A percentile compares a stretch with the other conserved stretches of the same genome.
Evolutionary conservation across 345 rosid genomes (phyloP).

Genomic region (Kernera saxatilis): DNA sequence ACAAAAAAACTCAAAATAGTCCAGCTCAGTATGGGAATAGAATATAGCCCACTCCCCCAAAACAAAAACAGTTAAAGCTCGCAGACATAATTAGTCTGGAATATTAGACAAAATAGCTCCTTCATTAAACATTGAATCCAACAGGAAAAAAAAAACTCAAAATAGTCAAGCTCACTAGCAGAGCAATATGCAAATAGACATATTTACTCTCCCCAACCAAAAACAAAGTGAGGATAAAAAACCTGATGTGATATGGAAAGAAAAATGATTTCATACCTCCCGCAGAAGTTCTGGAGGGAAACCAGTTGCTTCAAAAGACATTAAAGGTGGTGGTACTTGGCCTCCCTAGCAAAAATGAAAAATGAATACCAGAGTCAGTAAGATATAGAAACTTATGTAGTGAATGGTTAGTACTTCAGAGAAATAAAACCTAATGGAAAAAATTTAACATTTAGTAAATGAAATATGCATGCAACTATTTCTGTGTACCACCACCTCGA

Average conservation of each 20-base stretch:
- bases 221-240: neutral
- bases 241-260: neutral
- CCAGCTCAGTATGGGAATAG: too few species aligned
- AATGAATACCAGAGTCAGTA: neutral
- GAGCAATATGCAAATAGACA: neutral
- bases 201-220: neutral
- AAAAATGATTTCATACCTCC: conserved; percentile 53
- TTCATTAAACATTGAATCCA: neutral
- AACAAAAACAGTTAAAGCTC: too few species aligned
- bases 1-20: neutral
- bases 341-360: conserved; percentile 48
- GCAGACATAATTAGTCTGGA: neutral
- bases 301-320: conserved; percentile 69
- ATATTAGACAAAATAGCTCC: neutral
- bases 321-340: conserved; percentile 69
- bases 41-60: too few species aligned
- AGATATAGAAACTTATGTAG: neutral
- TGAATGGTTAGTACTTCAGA: neutral
- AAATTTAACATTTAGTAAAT: too few species aligned
- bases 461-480: neutral
- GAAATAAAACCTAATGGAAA: neutral
- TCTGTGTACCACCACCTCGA: neutral
- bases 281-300: conserved; percentile 85
- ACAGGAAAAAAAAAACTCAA: neutral
- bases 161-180: neutral